phyloP scores from a whole-genome alignment of 257 asterid species.

The Ilex asprella region DNA sequence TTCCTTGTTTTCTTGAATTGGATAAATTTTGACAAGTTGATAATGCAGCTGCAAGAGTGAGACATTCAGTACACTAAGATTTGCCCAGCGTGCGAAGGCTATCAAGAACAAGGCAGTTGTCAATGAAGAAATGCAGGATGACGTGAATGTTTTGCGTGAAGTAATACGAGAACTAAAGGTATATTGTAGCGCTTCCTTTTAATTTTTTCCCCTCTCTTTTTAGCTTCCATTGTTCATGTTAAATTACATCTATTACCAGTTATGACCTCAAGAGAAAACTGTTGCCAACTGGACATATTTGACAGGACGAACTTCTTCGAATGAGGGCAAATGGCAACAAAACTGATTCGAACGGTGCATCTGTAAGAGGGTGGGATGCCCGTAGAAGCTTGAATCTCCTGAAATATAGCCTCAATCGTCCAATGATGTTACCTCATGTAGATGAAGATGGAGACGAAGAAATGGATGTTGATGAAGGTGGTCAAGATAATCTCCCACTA shows the following conservation, averaged over 20 bases:
- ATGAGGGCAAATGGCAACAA: slow-evolving; percentile 62
- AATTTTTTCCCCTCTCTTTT: no score
- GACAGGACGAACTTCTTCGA: slow-evolving; percentile 67
- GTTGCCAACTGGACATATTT: background rate
- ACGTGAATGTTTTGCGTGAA: slow-evolving; percentile 77
- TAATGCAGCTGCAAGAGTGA: slow-evolving; percentile 82
- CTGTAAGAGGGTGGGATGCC: slow-evolving; percentile 80
- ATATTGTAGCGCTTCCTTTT: background rate
- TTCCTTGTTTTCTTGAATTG: background rate
- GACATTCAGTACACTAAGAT: slow-evolving; percentile 89
- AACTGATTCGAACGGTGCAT: slow-evolving; percentile 48
- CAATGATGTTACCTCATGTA: slow-evolving; percentile 51
- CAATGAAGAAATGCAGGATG: slow-evolving; percentile 96
- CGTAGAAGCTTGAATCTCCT: slow-evolving; percentile 87
- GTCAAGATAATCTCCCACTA: slow-evolving; percentile 10
- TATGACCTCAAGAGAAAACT: no score
- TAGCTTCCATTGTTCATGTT: no score
- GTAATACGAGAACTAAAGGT: slow-evolving; percentile 82
- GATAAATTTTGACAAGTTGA: slow-evolving; percentile 5
- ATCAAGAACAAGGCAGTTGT: slow-evolving; percentile 85
- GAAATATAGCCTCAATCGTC: slow-evolving; percentile 85
- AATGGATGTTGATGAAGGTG: slow-evolving; percentile 75
- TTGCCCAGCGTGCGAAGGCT: slow-evolving; percentile 99
- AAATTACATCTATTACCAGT: no score
- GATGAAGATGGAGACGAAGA: slow-evolving; percentile 90